Evolutionary conservation across 768 basidiomycete genomes (phyloP).

Genomic region (Omphalotus guepiniiformis): DNA sequence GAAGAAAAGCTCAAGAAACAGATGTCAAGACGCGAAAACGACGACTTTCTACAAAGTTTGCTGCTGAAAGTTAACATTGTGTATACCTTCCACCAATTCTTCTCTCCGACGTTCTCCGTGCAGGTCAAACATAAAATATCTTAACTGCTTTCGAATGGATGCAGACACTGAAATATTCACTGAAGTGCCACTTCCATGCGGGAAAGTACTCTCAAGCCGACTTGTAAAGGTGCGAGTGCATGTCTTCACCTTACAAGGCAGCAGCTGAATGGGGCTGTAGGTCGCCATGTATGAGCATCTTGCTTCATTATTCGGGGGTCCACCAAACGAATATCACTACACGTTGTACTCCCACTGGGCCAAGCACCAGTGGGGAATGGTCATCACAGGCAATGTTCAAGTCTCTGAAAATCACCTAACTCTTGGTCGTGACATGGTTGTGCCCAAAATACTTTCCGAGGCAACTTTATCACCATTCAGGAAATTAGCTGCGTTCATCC

Average conservation of each 20-base stretch:
- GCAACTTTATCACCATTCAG: constrained; percentile 47
- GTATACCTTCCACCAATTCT: not conserved
- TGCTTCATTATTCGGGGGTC: constrained; percentile 57
- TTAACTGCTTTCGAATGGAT: not conserved
- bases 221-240: constrained; percentile 47
- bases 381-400: constrained; percentile 84
- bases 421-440: constrained; percentile 67
- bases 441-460: constrained; percentile 43
- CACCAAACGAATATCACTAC: constrained; percentile 62
- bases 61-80: not conserved
- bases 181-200: constrained; percentile 32
- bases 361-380: constrained; percentile 77
- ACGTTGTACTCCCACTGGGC: constrained; percentile 75
- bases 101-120: not conserved
- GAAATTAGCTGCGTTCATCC: constrained; percentile 47
- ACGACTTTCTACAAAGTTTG: not conserved
- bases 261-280: constrained; percentile 33
- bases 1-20: too few species aligned
- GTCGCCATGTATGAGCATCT: constrained; percentile 91
- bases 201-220: constrained; percentile 39
- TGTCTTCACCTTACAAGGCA: not conserved
- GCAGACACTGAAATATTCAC: not conserved
- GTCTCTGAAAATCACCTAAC: constrained; percentile 59
- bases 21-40: not conserved
- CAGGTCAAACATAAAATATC: not conserved